Conservation (phyloP, 768 basidiomycete genomes). For the Xanthoconium purpureum region DNA sequence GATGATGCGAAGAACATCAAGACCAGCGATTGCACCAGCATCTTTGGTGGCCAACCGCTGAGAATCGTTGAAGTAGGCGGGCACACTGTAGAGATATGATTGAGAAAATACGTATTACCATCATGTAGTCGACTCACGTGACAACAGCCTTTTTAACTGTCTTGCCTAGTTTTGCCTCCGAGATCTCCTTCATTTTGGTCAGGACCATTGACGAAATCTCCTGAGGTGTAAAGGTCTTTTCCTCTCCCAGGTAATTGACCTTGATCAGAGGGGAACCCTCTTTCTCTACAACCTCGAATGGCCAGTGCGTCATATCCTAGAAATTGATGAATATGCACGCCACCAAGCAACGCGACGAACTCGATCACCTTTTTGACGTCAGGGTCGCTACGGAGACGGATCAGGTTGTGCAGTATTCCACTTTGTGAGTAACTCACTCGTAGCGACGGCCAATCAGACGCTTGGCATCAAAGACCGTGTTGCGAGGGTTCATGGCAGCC, state of each 20-base stretch:
- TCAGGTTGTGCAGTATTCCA: neutral
- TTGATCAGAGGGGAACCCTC: conserved; percentile 97
- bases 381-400: conserved; percentile 59
- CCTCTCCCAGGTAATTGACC: conserved; percentile 92
- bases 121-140: conserved; percentile 60
- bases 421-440: conserved; percentile 55
- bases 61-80: conserved; percentile 99
- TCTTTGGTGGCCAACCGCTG: conserved; percentile 99
- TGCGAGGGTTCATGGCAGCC: conserved; percentile 98
- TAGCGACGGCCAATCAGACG: conserved; percentile 97
- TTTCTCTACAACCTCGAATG: conserved; percentile 94
- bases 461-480: conserved; percentile 99
- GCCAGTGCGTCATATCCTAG: conserved; percentile 96
- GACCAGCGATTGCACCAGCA: conserved; percentile 95
- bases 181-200: conserved; percentile 99
- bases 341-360: neutral
- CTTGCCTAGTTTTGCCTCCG: conserved; percentile 98
- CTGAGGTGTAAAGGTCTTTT: conserved; percentile 95
- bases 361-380: conserved; percentile 78
- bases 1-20: conserved; percentile 99
- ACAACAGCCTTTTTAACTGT: conserved; percentile 98
- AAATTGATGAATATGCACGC: conserved; percentile 4
- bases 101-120: neutral
- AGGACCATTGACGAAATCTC: conserved; percentile 99
- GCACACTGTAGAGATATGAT: conserved; percentile 53